Base-by-base conservation (phyloP, 352 stramenopile genomes). In the Halophytophthora polymorphica region DNA sequence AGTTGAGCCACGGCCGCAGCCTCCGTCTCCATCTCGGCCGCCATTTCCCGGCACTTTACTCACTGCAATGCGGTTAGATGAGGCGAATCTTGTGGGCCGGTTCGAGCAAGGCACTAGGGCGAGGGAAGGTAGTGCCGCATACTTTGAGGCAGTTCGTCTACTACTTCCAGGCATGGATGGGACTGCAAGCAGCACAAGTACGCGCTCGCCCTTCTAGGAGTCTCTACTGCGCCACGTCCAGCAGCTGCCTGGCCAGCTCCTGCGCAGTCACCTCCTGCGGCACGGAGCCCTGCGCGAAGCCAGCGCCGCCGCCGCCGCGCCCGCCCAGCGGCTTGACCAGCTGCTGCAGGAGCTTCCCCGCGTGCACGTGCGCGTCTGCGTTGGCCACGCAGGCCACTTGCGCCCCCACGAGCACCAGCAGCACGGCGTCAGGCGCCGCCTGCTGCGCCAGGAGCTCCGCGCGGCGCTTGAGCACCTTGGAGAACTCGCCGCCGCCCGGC, bases 251-350 rank as follows among this genome's bases (percentile, higher is more conserved):
- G 53, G 58, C 58, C 23, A 77, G 21, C 21, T 70, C 58, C n/a
- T 61, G 41, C 10, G 53, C 43, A 11, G 45, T 38, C 6, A 70
- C 37, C 8, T 40, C 43, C 15, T 18, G 31, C 6, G 56, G 57
- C 12, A 88, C 40, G 1, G 67, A 81, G 6, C 78, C 78, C 64
- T 90, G 81, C 17, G 77, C 77, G 50, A 88, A 90, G 34, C 42
- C 70, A 15, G 70, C 64, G 33, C 71, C 86, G 47, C 78, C 81
- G 28, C 78, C 81, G 31, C 81, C 77, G 7, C 71, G 70, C 21
- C 81, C 77, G 17, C 73, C 71, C 11, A 87, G 44, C 10, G 52
- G 35, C 49, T 84, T 79, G 49, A 90, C 39, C 14, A 86, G 18
- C 38, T 69, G 52, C 47, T 87, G 72, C 22, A 88, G 53, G 42